Percentiles rank a stretch among this genome's conserved stretches.
These are phyloP conservation scores for Xylariaceae sp. DNA, from an alignment of 2,329 filamentous ascomycete genomes.

Conservation along the genomic window DNA sequence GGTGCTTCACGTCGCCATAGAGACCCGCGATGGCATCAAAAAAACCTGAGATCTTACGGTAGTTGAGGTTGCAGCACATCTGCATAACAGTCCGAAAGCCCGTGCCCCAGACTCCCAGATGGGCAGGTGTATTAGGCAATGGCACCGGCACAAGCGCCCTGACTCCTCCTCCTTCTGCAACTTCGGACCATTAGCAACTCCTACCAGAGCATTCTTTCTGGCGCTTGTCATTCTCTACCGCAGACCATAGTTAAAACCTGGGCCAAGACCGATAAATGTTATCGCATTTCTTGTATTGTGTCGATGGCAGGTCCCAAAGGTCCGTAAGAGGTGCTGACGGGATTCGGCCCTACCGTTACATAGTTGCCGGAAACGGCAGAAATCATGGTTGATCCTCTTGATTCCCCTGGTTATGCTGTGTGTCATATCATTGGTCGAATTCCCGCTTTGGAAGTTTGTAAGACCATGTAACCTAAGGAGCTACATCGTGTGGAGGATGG, in stretches of 20 bases:
- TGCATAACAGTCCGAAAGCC: conserved; percentile 1
- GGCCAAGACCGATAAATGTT: too few species aligned
- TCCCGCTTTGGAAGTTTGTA: too few species aligned
- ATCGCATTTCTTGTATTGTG: too few species aligned
- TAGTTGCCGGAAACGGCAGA: not conserved
- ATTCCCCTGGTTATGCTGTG: too few species aligned
- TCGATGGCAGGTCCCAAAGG: too few species aligned
- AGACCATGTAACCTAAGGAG: too few species aligned
- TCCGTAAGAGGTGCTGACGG: not conserved
- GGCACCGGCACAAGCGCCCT: too few species aligned
- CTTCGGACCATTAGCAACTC: not conserved
- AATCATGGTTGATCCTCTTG: not conserved
- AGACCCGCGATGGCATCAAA: conserved; percentile 2
- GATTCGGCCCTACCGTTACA: not conserved
- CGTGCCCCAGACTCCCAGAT: not conserved
- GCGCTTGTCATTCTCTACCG: not conserved
- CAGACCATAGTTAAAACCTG: too few species aligned
- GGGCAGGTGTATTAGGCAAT: conserved; percentile 1
- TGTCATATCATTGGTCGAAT: too few species aligned
- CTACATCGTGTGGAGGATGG: too few species aligned
- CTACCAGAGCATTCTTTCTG: not conserved
- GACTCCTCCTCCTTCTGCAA: too few species aligned
- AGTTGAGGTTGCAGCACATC: conserved; percentile 10
- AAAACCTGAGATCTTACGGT: not conserved
- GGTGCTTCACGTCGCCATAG: too few species aligned